Evolutionary conservation across 2,329 filamentous ascomycete species (phyloP).

Genomic region (Fusarium hainanense): DNA sequence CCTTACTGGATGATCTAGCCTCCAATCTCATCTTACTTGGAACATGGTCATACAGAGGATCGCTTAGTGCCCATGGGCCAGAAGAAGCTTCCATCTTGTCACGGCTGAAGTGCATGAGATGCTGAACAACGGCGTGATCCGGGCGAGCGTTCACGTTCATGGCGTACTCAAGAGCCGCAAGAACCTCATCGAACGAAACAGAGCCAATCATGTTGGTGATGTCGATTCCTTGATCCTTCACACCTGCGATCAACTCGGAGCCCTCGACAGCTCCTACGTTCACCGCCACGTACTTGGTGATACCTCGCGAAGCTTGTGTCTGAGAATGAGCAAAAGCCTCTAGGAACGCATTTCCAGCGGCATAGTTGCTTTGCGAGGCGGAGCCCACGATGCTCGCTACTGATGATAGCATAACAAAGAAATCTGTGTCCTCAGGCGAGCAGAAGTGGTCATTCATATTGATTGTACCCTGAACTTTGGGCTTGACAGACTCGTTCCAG

Average conservation of each 20-base stretch:
- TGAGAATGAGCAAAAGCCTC: neutral
- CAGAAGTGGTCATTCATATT: conserved; percentile 3
- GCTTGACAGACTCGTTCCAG: conserved; percentile 7
- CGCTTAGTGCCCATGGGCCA: neutral
- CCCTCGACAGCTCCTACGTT: conserved; percentile 2
- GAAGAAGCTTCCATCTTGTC: neutral
- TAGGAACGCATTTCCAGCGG: conserved; percentile 7
- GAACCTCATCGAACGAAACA: neutral
- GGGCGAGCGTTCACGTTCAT: neutral
- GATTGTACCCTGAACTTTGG: conserved; percentile 6
- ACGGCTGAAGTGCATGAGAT: conserved; percentile 10
- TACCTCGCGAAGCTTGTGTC: neutral
- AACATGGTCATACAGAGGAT: conserved; percentile 4
- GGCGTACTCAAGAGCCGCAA: neutral
- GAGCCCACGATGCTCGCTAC: conserved; percentile 3
- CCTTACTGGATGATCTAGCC: neutral
- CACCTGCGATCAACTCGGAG: neutral
- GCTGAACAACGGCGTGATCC: neutral
- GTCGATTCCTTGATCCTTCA: neutral
- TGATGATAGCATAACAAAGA: conserved; percentile 7
- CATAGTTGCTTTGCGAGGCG: conserved; percentile 7
- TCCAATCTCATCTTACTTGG: neutral
- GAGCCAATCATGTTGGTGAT: conserved; percentile 1
- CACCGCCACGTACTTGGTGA: neutral
- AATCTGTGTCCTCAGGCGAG: neutral